Conservation (phyloP, 139 green algal genomes). For the Mychonastes homosphaera region DNA sequence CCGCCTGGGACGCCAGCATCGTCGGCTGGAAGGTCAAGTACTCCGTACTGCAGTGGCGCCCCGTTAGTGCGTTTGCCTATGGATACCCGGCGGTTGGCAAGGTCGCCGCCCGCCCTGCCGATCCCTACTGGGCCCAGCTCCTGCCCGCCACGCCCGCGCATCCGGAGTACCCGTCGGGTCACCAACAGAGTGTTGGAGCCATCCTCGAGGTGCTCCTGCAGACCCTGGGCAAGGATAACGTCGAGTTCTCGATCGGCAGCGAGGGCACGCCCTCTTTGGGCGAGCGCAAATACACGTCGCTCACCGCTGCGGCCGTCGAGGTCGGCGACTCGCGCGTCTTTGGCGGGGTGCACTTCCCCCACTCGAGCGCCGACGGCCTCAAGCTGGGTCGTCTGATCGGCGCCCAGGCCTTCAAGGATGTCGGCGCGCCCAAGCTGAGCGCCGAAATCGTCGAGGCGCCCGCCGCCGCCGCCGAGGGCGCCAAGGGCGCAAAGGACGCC, state of each 20-base stretch:
- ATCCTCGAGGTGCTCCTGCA: constrained; percentile 8
- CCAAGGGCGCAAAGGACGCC: no score
- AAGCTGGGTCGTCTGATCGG: constrained; percentile 6
- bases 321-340: constrained; percentile 2
- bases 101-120: no score
- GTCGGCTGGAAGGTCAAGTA: constrained; percentile 14
- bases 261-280: constrained; percentile 9
- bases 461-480: no score
- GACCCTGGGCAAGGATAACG: constrained; percentile 3
- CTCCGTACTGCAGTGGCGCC: constrained; percentile 8
- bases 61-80: constrained; percentile 2
- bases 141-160: constrained; percentile 7
- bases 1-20: constrained; percentile 6
- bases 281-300: constrained; percentile 7
- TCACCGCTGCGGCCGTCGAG: constrained; percentile 10
- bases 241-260: constrained; percentile 2
- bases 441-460: no score
- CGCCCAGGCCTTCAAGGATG: constrained; percentile 6
- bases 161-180: constrained; percentile 9
- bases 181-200: constrained; percentile 4
- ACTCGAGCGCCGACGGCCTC: constrained; percentile 1
- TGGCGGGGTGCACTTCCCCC: constrained; percentile 13
- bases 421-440: no score
- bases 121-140: constrained; percentile 1
- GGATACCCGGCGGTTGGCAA: background rate